phyloP scores from a whole-genome alignment of 768 basidiomycete genomes.

The Boletus reticuloceps region DNA sequence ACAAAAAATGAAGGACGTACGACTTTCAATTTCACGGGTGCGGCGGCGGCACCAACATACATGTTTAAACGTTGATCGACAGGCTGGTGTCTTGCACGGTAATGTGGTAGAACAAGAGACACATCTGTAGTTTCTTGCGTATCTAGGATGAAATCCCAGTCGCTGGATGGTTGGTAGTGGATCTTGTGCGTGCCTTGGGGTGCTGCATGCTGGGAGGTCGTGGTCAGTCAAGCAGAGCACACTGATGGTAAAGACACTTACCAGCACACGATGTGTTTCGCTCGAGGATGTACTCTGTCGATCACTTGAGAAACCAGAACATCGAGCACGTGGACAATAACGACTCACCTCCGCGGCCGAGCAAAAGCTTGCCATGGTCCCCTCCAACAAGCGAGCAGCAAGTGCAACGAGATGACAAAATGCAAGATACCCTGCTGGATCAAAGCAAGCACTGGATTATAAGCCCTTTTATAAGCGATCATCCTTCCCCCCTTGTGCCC shows the following conservation, averaged over 20 bases:
- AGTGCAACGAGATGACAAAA: background rate
- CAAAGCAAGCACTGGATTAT: constrained; percentile 12
- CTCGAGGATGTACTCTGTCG: constrained; percentile 23
- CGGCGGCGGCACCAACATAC: constrained; percentile 52
- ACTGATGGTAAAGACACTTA: background rate
- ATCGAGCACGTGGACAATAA: background rate
- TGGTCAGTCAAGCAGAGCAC: background rate
- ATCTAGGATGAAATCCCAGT: constrained; percentile 69
- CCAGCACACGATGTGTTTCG: constrained; percentile 17
- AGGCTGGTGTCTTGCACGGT: constrained; percentile 73
- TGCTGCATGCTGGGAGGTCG: constrained; percentile 23
- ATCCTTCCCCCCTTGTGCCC: constrained; percentile 24
- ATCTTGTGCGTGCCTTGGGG: constrained; percentile 57
- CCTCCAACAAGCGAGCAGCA: constrained; percentile 1
- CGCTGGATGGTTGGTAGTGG: constrained; percentile 56
- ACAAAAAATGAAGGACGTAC: constrained; percentile 42
- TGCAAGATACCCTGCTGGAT: background rate
- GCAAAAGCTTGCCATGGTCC: constrained; percentile 24
- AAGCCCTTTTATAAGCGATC: constrained; percentile 9
- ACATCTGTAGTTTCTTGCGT: constrained; percentile 55
- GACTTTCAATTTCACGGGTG: constrained; percentile 67
- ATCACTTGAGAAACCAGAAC: constrained; percentile 5
- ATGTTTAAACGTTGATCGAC: constrained; percentile 70
- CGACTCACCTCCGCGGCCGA: constrained; percentile 30
- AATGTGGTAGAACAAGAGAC: constrained; percentile 71